Base-by-base conservation (phyloP, 805 yeast species). In the Sugiyamaella boreocaroliniensis region DNA sequence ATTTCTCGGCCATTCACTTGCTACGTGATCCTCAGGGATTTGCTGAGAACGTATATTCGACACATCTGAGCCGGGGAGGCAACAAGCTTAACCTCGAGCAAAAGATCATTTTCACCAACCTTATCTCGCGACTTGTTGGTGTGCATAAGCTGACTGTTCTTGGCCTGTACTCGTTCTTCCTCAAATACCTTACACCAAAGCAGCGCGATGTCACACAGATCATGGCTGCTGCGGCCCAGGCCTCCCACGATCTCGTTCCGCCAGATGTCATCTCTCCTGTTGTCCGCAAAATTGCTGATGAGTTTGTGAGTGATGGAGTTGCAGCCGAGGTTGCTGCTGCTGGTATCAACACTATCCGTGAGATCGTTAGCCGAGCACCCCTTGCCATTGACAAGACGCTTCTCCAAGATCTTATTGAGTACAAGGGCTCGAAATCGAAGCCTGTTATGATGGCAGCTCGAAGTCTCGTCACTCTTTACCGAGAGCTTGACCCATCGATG, bases 271-370 rank as follows among this genome's bases (percentile, higher is more conserved):
- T 93, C 55, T 74, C 78, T 45, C 83, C 84, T 48, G 82, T 93
- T 60, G 83, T 93, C 9, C 80, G 96, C 53, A 93, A 92, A 66
- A 82, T 93, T 59, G 98, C 99, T 1, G 95, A 93, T 70, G 99
- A 93, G 71, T 93, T 93, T 64, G 97, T 93, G 22, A 86, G 96
- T 60, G 98, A 93, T 65, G 99, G 99, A 76, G 99, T 93, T 41
- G 89, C 97, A 14, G 83, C 96, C 34, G 97, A 93, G 71, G 99
- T 90, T 51, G 97, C 97, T 4, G 89, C 97, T 50, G 98, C 98
- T 4, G 99, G 99, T 64, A 77, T 93, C 59, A 93, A 93, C 69
- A 87, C 98, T 2, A 92, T 92, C 55, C 78, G 98, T 61, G 99
- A 93, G 70, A 89, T 93, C 54, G 77, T 90, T 58, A 71, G 96